phyloP scores from a whole-genome alignment of 2,329 filamentous ascomycete genomes.

The Colletotrichum navitas region DNA sequence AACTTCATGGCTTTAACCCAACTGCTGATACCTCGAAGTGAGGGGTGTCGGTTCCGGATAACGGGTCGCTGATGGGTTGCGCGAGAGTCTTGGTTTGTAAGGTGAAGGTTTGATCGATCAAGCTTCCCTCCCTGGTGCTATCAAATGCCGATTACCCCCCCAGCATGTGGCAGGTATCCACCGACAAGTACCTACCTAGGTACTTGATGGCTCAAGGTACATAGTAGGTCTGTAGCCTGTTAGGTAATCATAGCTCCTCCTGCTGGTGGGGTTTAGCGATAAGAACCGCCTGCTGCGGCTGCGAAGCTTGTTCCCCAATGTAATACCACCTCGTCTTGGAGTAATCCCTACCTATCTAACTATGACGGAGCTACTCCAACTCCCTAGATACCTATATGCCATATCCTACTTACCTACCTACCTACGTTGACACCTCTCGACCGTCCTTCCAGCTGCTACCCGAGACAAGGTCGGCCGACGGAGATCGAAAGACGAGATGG shows the following conservation, averaged over 20 bases:
- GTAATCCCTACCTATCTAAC: not conserved
- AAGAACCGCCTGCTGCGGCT: too few species aligned
- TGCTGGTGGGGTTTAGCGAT: too few species aligned
- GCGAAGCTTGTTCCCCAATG: slow-evolving; percentile 4
- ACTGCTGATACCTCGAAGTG: not conserved
- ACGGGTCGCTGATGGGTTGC: not conserved
- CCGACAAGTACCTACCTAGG: too few species aligned
- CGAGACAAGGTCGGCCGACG: not conserved
- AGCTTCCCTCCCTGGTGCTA: not conserved
- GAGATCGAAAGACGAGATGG: not conserved
- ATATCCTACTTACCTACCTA: too few species aligned
- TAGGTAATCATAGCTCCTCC: too few species aligned
- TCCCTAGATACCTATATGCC: too few species aligned
- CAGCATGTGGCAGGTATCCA: not conserved
- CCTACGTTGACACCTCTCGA: not conserved
- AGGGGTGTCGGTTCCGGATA: not conserved
- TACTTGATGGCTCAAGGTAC: too few species aligned
- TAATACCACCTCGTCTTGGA: not conserved
- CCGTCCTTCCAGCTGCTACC: not conserved
- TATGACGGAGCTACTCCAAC: not conserved
- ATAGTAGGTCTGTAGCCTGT: too few species aligned
- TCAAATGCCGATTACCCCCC: not conserved
- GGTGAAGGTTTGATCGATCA: slow-evolving; percentile 1
- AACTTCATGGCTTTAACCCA: not conserved
- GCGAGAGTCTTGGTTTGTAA: not conserved